Conservation (phyloP, 176 grass and related monocot species). For the Tuctoria greenei region DNA sequence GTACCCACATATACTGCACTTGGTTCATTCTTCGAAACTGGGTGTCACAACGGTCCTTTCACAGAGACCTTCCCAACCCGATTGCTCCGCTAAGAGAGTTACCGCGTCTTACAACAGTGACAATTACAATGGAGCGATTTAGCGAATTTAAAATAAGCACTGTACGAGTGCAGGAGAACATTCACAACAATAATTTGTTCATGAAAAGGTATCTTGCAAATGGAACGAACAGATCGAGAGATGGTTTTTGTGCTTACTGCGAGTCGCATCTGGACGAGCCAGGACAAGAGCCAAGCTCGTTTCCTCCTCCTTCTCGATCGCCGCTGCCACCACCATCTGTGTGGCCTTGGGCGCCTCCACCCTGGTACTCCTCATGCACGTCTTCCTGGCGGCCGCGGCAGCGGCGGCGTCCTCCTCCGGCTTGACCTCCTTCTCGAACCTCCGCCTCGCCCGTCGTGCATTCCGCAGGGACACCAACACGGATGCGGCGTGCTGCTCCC, state of each 20-base stretch:
- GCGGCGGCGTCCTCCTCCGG: constrained; percentile 43
- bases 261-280: constrained; percentile 9
- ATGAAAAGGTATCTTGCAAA: not conserved
- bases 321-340: not conserved
- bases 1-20: too few relatives aligned
- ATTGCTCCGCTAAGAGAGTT: constrained; percentile 13
- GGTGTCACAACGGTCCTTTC: constrained; percentile 57
- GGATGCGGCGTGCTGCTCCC: constrained; percentile 22
- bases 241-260: constrained; percentile 29
- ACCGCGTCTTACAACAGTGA: not conserved
- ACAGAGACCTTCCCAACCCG: constrained; percentile 39
- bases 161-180: not conserved
- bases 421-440: constrained; percentile 74
- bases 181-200: not conserved
- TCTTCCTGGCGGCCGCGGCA: constrained; percentile 13
- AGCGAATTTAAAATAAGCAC: not conserved
- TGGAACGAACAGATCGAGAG: not conserved
- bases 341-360: constrained; percentile 7
- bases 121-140: not conserved
- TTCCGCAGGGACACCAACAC: constrained; percentile 63
- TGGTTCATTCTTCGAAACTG: too few relatives aligned
- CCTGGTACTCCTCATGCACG: constrained; percentile 46
- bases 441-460: constrained; percentile 53
- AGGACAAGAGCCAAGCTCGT: constrained; percentile 45
- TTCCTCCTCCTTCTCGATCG: constrained; percentile 30